Conservation (phyloP, 169 alveolate species). For the Eimeria falciformis region DNA sequence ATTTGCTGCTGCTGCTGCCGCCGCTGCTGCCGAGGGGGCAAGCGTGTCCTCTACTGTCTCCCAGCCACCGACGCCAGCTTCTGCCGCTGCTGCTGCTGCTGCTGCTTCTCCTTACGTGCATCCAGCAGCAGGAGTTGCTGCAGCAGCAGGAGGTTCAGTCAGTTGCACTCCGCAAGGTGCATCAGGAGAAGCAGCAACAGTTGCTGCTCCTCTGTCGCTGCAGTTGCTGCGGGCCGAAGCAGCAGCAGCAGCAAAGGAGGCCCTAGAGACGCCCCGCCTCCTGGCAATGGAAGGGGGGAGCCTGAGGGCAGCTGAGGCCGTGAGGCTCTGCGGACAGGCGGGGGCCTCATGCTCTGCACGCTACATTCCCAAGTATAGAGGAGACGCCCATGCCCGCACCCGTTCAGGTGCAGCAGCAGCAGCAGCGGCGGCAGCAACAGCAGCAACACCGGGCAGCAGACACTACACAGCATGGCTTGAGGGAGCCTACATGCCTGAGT, state of each 20-base stretch:
- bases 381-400: conserved; percentile 33
- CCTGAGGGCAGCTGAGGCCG: conserved; percentile 55
- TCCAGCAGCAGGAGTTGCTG: conserved; percentile 15
- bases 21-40: conserved; percentile 22
- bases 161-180: background rate
- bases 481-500: conserved; percentile 49
- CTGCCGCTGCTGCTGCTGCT: conserved; percentile 47
- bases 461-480: conserved; percentile 49
- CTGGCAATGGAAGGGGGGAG: background rate
- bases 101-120: conserved; percentile 20
- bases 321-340: conserved; percentile 46
- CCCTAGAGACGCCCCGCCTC: conserved; percentile 62
- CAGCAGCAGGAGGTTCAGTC: background rate
- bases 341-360: conserved; percentile 52
- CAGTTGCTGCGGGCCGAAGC: conserved; percentile 56
- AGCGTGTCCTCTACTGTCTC: too few species aligned
- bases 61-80: background rate
- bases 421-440: conserved; percentile 54
- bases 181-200: conserved; percentile 21
- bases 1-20: conserved; percentile 28
- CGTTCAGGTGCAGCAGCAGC: conserved; percentile 65
- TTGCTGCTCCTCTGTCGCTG: conserved; percentile 25
- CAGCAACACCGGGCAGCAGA: conserved; percentile 25
- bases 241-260: conserved; percentile 66
- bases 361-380: conserved; percentile 38